Conservation (phyloP, 2,329 filamentous ascomycete species). For the Metarhizium humberi region DNA sequence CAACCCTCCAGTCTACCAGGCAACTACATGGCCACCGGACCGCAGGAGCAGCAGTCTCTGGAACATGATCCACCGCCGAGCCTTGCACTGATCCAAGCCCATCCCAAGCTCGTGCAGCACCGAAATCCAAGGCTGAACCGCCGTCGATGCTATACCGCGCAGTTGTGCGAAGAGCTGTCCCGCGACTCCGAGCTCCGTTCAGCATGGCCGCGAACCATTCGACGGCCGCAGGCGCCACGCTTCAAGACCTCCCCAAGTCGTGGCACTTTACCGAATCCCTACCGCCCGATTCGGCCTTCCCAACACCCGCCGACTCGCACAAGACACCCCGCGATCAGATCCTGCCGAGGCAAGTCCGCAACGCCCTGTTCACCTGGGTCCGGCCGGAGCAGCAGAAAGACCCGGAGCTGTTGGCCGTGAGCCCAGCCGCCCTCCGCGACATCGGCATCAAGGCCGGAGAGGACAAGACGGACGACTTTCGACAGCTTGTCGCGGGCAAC, state of each 20-base stretch:
- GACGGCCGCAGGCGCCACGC: slow-evolving; percentile 24
- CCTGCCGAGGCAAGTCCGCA: slow-evolving; percentile 71
- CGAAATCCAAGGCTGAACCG: background rate
- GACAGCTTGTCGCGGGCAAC: slow-evolving; percentile 71
- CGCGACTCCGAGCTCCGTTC: slow-evolving; percentile 14
- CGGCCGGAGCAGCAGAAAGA: slow-evolving; percentile 64
- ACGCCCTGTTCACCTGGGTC: slow-evolving; percentile 84
- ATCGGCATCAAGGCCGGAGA: slow-evolving; percentile 66
- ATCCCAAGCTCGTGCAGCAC: too few species aligned
- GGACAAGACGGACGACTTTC: slow-evolving; percentile 63
- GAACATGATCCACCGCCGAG: too few species aligned
- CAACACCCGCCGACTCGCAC: slow-evolving; percentile 75
- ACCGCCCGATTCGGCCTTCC: slow-evolving; percentile 67
- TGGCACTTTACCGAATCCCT: slow-evolving; percentile 59
- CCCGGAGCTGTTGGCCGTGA: slow-evolving; percentile 74
- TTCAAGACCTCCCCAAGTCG: slow-evolving; percentile 52
- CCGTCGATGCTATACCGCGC: slow-evolving; percentile 26
- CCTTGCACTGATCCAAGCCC: too few species aligned
- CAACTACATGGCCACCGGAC: background rate
- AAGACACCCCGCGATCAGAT: slow-evolving; percentile 68
- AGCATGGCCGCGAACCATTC: slow-evolving; percentile 24
- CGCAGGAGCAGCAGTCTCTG: too few species aligned
- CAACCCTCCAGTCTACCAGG: background rate
- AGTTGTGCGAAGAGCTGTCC: slow-evolving; percentile 20
- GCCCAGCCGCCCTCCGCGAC: slow-evolving; percentile 67